Percentiles rank a stretch among this genome's conserved stretches.
These are phyloP conservation scores for Sporobolus alterniflorus DNA, from an alignment of 202 grass and related monocot genomes.

Conservation along the genomic window DNA sequence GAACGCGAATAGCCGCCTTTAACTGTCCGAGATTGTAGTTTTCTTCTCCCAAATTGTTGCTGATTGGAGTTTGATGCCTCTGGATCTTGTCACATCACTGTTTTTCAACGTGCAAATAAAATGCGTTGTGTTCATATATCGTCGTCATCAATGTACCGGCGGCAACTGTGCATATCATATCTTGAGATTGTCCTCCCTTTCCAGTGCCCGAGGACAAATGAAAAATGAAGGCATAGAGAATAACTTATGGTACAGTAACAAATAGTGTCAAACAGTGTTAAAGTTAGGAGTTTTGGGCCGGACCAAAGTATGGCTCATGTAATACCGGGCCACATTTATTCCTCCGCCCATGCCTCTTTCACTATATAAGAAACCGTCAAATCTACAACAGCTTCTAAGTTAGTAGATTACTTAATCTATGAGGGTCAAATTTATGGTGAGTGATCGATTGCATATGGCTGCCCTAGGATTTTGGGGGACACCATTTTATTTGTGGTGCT, in stretches of 20 bases:
- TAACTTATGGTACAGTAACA: too few relatives aligned
- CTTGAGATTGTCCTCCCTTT: background rate
- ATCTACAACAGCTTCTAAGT: too few relatives aligned
- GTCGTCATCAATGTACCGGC: background rate
- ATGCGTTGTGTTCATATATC: constrained; percentile 33
- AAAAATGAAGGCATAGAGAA: too few relatives aligned
- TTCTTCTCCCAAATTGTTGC: background rate
- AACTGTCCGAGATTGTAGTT: background rate
- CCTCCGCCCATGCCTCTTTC: too few relatives aligned
- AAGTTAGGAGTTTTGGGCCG: too few relatives aligned
- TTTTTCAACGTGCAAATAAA: constrained; percentile 29
- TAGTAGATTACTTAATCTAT: too few relatives aligned
- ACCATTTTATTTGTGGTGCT: constrained; percentile 3
- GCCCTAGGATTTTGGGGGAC: background rate
- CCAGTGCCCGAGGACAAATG: too few relatives aligned
- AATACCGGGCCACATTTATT: too few relatives aligned
- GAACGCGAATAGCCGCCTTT: background rate
- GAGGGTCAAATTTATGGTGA: constrained; percentile 52
- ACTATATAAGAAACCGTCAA: too few relatives aligned
- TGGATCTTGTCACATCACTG: background rate
- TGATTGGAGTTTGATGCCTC: background rate
- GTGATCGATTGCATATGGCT: background rate
- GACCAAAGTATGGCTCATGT: too few relatives aligned
- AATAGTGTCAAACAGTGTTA: too few relatives aligned
- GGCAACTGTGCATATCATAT: too few relatives aligned